phyloP scores from a whole-genome alignment of 2,329 filamentous ascomycete genomes.

The Penicillium digitatum region DNA sequence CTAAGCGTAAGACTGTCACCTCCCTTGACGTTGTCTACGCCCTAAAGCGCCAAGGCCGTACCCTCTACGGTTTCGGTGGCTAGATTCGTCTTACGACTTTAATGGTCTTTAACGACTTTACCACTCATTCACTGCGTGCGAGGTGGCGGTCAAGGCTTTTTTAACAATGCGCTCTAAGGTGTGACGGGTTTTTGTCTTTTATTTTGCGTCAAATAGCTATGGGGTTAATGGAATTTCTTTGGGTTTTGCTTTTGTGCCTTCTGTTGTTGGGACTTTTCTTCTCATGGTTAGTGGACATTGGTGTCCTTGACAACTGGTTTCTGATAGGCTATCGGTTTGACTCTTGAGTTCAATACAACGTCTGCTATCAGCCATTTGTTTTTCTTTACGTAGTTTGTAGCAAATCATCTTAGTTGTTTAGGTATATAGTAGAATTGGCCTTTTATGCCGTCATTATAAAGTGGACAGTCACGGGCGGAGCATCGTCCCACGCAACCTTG shows the following conservation, averaged over 20 bases:
- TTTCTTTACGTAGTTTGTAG: background rate
- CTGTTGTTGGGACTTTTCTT: constrained; percentile 3
- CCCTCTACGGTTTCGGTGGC: constrained; percentile 84
- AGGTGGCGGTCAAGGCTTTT: background rate
- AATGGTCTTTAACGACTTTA: background rate
- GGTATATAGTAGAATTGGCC: background rate
- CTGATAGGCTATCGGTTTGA: background rate
- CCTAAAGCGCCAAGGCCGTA: constrained; percentile 63
- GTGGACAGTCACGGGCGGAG: background rate
- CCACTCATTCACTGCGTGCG: background rate
- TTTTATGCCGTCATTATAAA: too few species aligned
- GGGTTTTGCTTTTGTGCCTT: constrained; percentile 7
- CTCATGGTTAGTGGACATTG: background rate
- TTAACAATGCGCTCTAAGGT: constrained; percentile 19
- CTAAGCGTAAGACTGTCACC: constrained; percentile 61
- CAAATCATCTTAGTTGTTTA: background rate
- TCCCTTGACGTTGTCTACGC: constrained; percentile 62
- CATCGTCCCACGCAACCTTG: background rate
- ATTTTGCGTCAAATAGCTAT: background rate
- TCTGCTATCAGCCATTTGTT: background rate
- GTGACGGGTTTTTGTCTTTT: constrained; percentile 17
- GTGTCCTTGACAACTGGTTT: constrained; percentile 7
- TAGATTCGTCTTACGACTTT: constrained; percentile 46
- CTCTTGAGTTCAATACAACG: background rate
- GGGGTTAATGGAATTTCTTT: constrained; percentile 2